These are phyloP conservation scores for Daldinia sp. DNA, from an alignment of 2,329 filamentous ascomycete genomes.

Conservation along the genomic window DNA sequence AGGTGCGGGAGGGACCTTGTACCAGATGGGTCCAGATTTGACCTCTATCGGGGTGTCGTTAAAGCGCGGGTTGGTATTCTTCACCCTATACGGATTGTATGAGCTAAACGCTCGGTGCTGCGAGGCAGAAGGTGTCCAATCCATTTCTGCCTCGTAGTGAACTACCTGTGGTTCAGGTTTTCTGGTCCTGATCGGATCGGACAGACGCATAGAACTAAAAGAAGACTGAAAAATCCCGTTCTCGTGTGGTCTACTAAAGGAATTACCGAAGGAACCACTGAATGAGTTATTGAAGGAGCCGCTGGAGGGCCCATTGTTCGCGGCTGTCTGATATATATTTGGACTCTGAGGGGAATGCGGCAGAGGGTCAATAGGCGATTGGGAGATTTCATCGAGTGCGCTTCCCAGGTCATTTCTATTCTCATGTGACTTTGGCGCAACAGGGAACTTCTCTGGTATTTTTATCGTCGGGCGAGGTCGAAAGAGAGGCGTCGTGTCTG, in stretches of 20 bases:
- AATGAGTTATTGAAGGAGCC: not conserved
- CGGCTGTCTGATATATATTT: not conserved
- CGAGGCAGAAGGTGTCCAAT: constrained; percentile 73
- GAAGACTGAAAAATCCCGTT: constrained; percentile 18
- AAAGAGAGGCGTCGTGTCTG: constrained; percentile 67
- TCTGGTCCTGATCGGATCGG: constrained; percentile 22
- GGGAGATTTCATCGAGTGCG: constrained; percentile 44
- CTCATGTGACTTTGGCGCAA: constrained; percentile 48
- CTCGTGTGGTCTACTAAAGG: constrained; percentile 20
- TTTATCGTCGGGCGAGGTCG: constrained; percentile 40
- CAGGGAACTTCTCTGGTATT: constrained; percentile 36
- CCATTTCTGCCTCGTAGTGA: constrained; percentile 70
- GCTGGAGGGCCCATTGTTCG: not conserved
- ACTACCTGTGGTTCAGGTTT: constrained; percentile 34
- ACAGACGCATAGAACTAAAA: constrained; percentile 36
- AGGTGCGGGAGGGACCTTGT: constrained; percentile 74
- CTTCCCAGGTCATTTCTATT: constrained; percentile 39
- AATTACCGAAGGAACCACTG: not conserved
- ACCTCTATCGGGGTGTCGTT: constrained; percentile 55
- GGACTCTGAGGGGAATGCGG: constrained; percentile 2
- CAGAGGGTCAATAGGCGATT: constrained; percentile 10
- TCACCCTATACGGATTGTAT: constrained; percentile 50
- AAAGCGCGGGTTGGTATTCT: constrained; percentile 55
- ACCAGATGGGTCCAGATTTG: constrained; percentile 68
- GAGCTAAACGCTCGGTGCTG: constrained; percentile 64